phyloP scores from a whole-genome alignment of 2,329 filamentous ascomycete genomes.

The Fusarium transvaalense region DNA sequence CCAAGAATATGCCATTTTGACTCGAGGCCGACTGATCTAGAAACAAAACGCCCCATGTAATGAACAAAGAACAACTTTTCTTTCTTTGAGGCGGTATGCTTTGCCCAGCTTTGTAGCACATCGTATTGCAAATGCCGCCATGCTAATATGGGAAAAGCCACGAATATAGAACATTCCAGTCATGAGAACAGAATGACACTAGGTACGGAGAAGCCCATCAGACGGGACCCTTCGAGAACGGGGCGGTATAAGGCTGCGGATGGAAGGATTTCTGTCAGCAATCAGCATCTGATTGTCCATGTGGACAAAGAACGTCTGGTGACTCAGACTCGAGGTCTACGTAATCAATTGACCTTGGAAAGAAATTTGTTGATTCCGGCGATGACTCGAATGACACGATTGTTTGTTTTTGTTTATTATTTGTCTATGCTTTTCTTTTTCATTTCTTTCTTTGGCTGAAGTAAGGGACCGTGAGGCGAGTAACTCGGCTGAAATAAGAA shows the following conservation, averaged over 20 bases:
- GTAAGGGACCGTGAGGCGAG: conserved; percentile 8
- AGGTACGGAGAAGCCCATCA: conserved; percentile 26
- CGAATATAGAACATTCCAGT: conserved; percentile 42
- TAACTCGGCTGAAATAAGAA: conserved; percentile 27
- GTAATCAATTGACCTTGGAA: conserved; percentile 35
- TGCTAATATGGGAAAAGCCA: conserved; percentile 2
- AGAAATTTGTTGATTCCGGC: conserved; percentile 3
- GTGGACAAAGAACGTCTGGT: conserved; percentile 38
- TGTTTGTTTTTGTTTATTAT: not conserved
- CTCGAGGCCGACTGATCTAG: conserved; percentile 4
- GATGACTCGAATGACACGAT: conserved; percentile 2
- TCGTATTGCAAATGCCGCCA: conserved; percentile 15
- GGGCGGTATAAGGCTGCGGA: conserved; percentile 16
- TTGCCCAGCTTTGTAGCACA: conserved; percentile 2
- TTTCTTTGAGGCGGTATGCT: conserved; percentile 8
- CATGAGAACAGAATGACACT: conserved; percentile 26
- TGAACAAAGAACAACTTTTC: conserved; percentile 1
- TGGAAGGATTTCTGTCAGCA: conserved; percentile 24
- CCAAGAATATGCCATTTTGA: not conserved
- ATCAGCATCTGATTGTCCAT: conserved; percentile 27
- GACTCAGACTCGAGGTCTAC: conserved; percentile 33
- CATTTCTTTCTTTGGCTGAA: not conserved
- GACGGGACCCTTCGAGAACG: conserved; percentile 18
- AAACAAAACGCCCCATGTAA: conserved; percentile 4
- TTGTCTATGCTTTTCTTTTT: conserved; percentile 7